A percentile compares a stretch with the other conserved stretches of the same genome.
Evolutionary conservation across 2,329 filamentous ascomycete genomes (phyloP).

Genomic region (Ophiostoma australiae): DNA sequence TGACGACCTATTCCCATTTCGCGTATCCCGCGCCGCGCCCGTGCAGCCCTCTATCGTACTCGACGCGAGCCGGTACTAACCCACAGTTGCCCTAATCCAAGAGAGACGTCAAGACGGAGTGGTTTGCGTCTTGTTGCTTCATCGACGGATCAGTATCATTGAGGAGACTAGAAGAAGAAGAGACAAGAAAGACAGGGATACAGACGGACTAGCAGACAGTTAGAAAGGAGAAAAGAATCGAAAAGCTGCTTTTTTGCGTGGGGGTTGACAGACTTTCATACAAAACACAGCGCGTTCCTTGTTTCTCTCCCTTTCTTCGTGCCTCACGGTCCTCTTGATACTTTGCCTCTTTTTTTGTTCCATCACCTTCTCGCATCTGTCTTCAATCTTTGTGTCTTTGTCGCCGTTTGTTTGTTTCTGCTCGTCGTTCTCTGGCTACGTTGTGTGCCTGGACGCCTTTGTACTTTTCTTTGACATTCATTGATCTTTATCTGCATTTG

Average conservation of each 20-base stretch:
- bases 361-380: not conserved
- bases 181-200: not conserved
- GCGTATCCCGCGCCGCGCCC: not conserved
- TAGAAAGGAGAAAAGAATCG: not conserved
- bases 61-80: slow-evolving; percentile 9
- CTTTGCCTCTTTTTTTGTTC: not conserved
- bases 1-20: not conserved
- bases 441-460: slow-evolving; percentile 11
- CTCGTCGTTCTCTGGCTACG: slow-evolving; percentile 10
- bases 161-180: not conserved
- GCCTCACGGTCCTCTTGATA: not conserved
- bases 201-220: not conserved
- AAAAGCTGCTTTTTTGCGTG: slow-evolving; percentile 11
- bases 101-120: not conserved
- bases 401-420: slow-evolving; percentile 1
- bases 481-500: slow-evolving; percentile 9
- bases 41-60: not conserved
- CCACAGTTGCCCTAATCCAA: not conserved
- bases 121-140: not conserved
- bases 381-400: not conserved
- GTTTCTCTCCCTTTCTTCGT: slow-evolving; percentile 36
- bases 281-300: slow-evolving; percentile 54
- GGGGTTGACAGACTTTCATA: slow-evolving; percentile 22
- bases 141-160: slow-evolving; percentile 8
- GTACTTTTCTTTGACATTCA: slow-evolving; percentile 15